These are phyloP conservation scores for Magnaporthales sp. DNA, from an alignment of 2,329 filamentous ascomycete genomes.

Conservation along the genomic window DNA sequence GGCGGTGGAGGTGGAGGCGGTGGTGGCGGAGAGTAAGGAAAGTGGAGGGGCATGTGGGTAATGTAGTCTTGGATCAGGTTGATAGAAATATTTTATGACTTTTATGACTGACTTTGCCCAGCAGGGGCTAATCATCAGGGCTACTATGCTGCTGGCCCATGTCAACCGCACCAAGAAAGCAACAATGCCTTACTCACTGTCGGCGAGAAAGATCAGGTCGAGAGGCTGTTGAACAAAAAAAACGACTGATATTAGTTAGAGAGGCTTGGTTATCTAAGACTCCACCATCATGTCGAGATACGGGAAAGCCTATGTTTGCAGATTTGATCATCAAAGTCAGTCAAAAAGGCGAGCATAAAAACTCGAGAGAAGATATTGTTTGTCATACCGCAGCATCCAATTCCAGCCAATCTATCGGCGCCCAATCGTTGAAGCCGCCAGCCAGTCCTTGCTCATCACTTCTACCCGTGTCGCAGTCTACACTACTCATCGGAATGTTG, in stretches of 20 bases:
- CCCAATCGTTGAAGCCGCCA: background rate
- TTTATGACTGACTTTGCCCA: too few relatives aligned
- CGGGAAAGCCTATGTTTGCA: background rate
- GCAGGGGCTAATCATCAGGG: too few relatives aligned
- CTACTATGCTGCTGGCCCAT: too few relatives aligned
- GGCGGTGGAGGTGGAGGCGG: too few relatives aligned
- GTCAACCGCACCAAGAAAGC: too few relatives aligned
- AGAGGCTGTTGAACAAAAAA: too few relatives aligned
- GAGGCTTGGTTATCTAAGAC: too few relatives aligned
- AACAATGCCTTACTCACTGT: too few relatives aligned
- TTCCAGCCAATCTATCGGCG: slow-evolving; percentile 1
- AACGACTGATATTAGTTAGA: too few relatives aligned
- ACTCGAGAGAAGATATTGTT: too few relatives aligned
- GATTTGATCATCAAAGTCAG: background rate
- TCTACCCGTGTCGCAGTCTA: background rate
- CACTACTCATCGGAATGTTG: background rate
- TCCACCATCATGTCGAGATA: background rate
- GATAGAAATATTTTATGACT: background rate
- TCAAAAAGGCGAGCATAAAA: background rate
- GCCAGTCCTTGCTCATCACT: background rate
- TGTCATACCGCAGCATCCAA: background rate
- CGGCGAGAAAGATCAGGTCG: too few relatives aligned
- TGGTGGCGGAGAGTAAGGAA: background rate
- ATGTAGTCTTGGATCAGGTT: background rate
- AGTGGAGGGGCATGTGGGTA: background rate